phyloP scores from a whole-genome alignment of 1,284 basidiomycete genomes.

The Malassezia psittaci region DNA sequence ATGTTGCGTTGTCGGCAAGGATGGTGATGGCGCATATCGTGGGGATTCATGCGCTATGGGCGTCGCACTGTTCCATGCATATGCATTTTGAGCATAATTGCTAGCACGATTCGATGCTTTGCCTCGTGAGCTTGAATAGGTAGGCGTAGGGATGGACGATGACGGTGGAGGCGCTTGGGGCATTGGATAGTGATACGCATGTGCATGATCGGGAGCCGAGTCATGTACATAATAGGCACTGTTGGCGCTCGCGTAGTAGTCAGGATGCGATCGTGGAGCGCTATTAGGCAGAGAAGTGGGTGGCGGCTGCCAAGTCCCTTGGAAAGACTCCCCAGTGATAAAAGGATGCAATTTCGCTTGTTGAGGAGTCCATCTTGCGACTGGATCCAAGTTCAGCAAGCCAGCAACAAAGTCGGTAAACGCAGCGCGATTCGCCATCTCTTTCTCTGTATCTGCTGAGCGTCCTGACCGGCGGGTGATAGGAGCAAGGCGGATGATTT shows the following conservation, averaged over 20 bases:
- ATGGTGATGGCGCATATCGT: background rate
- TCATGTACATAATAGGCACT: conserved; percentile 19
- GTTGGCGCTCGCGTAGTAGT: conserved; percentile 16
- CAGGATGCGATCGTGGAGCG: conserved; percentile 15
- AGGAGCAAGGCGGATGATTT: conserved; percentile 91
- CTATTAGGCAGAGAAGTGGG: background rate
- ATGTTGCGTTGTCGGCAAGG: background rate
- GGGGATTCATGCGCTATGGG: background rate
- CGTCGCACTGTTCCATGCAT: conserved; percentile 1
- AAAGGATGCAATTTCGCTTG: conserved; percentile 93
- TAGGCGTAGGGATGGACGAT: background rate
- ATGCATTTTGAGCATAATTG: background rate
- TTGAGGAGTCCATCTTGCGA: conserved; percentile 91
- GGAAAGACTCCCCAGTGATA: conserved; percentile 88
- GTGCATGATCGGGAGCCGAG: background rate
- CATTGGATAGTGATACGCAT: background rate
- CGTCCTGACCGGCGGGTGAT: conserved; percentile 69
- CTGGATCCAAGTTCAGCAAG: conserved; percentile 82
- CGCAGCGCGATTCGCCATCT: conserved; percentile 80
- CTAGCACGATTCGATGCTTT: background rate
- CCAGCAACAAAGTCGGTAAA: conserved; percentile 98
- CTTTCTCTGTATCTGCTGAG: conserved; percentile 81
- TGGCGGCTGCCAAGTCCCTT: conserved; percentile 47
- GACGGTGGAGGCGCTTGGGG: background rate
- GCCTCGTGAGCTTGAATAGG: background rate